Base-by-base conservation (phyloP, 805 yeast genomes). In the Monosporozyma yasuniensis region DNA sequence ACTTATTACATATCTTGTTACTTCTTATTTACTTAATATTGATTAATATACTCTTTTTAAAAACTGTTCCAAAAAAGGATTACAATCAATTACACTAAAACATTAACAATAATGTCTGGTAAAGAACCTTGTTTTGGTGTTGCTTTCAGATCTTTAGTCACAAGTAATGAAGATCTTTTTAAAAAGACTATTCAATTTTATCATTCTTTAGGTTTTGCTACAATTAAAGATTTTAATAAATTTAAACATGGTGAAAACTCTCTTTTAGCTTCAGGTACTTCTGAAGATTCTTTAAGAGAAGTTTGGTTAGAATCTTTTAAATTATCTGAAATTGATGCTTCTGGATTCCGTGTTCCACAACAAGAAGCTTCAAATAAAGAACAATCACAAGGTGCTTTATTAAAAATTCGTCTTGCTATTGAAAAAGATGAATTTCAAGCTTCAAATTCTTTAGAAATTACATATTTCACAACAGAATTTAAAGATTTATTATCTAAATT, bases 221-320 rank as follows among this genome's bases (percentile, higher is more conserved):
- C 80, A 37, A 72, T 79, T 44, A 79, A 83, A 61, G 79, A 73
- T 57, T 84, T 73, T 64, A 72, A 81, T 53, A 81, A 83, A 54
- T 77, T 70, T 62, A 60, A 67, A 46, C 60, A 61, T 45, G 66
- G 65, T 47, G 61, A 64, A 48, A 57, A 58, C 39, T 42, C 57
- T 23, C 22, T 60, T 16, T 65, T 61, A 49, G 70, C 72, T 53
- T 66, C 69, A 49, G 90, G 90, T 4, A 70, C 84, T 44, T 76
- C 87, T 8, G 72, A 71, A 50, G 87, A 83, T 54, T 83, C 90
- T 0, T 60, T 82, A 46, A 76, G 73, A 54, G 95, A 85, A 65
- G 66, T 78, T 27, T 85, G 95, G 95, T 63, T 85, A 44, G 86
- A 83, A 63, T 69, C 81, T 21, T 83, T 80, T 63, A 87, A 86